phyloP scores from a whole-genome alignment of 2,329 filamentous ascomycete species.

The Colletotrichum navitas region DNA sequence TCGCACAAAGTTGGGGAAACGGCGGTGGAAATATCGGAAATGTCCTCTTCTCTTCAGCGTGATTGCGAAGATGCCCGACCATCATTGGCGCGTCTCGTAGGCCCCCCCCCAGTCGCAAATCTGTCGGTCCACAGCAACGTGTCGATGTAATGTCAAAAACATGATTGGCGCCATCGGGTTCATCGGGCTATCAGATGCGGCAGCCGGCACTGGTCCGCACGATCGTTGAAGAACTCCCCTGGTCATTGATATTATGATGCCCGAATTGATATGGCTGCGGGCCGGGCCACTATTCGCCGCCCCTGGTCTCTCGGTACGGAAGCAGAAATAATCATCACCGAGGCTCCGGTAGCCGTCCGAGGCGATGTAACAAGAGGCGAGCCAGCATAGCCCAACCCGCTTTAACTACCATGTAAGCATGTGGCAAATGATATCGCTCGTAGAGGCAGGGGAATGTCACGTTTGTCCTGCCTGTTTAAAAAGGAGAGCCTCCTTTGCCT shows the following conservation, averaged over 20 bases:
- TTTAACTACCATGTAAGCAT: too few relatives aligned
- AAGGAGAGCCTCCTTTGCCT: not conserved
- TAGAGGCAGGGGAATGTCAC: not conserved
- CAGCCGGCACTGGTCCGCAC: not conserved
- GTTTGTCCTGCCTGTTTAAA: not conserved
- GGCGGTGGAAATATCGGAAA: not conserved
- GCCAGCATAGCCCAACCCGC: not conserved
- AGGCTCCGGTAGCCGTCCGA: not conserved
- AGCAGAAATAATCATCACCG: not conserved
- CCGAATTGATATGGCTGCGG: not conserved
- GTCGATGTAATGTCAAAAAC: too few relatives aligned
- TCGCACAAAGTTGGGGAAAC: not conserved
- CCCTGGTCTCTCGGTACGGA: not conserved
- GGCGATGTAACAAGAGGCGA: conserved; percentile 14
- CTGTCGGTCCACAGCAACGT: not conserved
- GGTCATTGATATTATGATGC: not conserved
- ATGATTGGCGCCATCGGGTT: not conserved
- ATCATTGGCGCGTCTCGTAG: not conserved
- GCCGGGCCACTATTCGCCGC: not conserved
- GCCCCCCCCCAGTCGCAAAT: not conserved
- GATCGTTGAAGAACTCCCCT: not conserved
- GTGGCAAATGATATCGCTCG: not conserved
- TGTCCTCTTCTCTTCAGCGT: not conserved
- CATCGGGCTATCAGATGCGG: not conserved
- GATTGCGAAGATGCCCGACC: not conserved